A percentile compares a stretch with the other conserved stretches of the same genome.
Evolutionary conservation across 441 rosid species (phyloP).

Genomic region (Rhodomyrtus psidioides): DNA sequence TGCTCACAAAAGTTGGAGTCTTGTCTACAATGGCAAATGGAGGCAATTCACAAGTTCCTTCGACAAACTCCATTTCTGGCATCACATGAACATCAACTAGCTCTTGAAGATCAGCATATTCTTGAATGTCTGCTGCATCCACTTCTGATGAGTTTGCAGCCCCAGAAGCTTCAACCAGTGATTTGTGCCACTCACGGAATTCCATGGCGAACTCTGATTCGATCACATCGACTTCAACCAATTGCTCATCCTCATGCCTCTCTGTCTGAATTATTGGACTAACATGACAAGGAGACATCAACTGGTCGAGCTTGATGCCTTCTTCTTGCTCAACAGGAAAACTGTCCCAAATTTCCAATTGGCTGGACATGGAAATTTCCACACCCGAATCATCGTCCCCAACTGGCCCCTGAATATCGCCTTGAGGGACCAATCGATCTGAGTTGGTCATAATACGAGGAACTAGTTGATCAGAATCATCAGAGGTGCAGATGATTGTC

Average conservation of each 20-base stretch:
- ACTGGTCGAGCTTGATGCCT: not conserved
- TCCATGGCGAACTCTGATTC: not conserved
- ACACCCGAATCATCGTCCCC: not conserved
- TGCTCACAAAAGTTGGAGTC: constrained; percentile 2
- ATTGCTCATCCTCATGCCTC: not conserved
- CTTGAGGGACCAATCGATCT: not conserved
- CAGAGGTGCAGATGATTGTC: not conserved
- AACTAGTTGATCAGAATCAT: not conserved
- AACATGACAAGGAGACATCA: not conserved
- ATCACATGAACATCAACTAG: not conserved
- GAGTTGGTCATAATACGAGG: not conserved
- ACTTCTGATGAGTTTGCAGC: not conserved
- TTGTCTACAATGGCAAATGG: not conserved
- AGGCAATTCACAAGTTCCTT: not conserved
- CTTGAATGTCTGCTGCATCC: not conserved
- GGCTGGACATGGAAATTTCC: not conserved
- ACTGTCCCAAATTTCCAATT: not conserved
- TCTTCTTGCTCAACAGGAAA: not conserved
- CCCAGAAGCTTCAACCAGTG: not conserved
- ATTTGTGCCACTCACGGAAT: not conserved
- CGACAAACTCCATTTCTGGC: constrained; percentile 9
- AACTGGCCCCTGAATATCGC: not conserved
- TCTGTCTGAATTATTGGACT: not conserved
- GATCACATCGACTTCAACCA: constrained; percentile 2
- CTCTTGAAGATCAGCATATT: not conserved